These are phyloP conservation scores for Aristolochia californica DNA, from an alignment of 164 flowering plant species.

Conservation along the genomic window DNA sequence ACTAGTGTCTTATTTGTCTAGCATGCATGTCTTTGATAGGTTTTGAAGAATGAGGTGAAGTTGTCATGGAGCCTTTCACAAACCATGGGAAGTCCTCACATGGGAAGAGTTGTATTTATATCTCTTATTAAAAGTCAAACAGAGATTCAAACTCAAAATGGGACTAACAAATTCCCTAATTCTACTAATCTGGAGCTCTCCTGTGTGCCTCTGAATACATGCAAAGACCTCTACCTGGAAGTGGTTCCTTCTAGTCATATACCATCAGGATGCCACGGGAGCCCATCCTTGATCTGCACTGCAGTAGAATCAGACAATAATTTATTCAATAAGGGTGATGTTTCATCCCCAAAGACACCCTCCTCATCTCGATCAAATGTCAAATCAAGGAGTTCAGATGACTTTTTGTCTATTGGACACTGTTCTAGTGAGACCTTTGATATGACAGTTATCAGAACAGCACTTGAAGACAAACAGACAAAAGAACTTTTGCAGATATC, in stretches of 20 bases:
- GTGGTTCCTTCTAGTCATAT: constrained; percentile 21
- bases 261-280: constrained; percentile 4
- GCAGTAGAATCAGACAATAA: constrained; percentile 12
- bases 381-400: constrained; percentile 19
- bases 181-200: constrained; percentile 9
- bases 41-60: constrained; percentile 49
- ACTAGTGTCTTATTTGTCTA: no score
- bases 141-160: constrained; percentile 12
- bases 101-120: constrained; percentile 50
- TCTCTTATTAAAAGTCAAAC: constrained; percentile 29
- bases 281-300: constrained; percentile 7
- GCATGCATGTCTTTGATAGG: constrained; percentile 26
- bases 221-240: constrained; percentile 55
- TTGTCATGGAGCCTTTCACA: constrained; percentile 55
- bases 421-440: constrained; percentile 13
- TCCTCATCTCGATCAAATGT: constrained; percentile 18
- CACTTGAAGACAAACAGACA: constrained; percentile 37
- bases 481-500: constrained; percentile 45
- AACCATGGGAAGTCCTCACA: constrained; percentile 62
- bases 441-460: constrained; percentile 25
- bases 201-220: constrained; percentile 17
- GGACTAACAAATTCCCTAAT: constrained; percentile 8
- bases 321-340: constrained; percentile 19
- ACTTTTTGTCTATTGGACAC: constrained; percentile 13
- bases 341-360: constrained; percentile 64